Evolutionary conservation across 1,284 basidiomycete species (phyloP), one percentile per base, ranked within the genome.

Genomic region (Heimioporus punctisporus): DNA sequence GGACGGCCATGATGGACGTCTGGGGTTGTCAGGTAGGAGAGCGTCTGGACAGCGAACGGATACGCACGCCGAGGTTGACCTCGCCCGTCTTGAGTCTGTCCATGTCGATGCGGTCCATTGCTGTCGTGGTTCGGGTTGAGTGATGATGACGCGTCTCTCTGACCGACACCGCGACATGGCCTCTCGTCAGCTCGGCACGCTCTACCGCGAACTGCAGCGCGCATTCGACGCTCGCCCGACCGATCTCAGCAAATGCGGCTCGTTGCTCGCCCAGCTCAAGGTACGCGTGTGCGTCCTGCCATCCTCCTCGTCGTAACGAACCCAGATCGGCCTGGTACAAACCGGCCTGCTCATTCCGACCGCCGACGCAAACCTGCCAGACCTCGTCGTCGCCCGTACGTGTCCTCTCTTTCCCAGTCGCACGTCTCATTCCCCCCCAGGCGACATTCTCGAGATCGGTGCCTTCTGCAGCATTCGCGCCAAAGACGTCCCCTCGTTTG

Each of bases 1-100:
- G 93, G 60, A 99, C 97, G 51, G 97, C 97, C 97, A 99, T 99
- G 74, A 99, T 99, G 47, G 97, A 98, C 52, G 97, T 99, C 92
- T 96, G 56, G 50, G 39, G 34, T 47, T n/a, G 26, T 46, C 43
- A 42, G 50, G 44, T 51, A 10, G 49, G 48, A 19, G 17, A 49
- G 17, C n/a, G 46, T 43, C 41, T 25, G 14, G 46, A 0, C 19
- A 45, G 26, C 5, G 42, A 56, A 46, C 25, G 8, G 6, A 41
- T 50, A 81, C 93, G 61, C 74, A 97, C 95, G 62, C 95, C 95
- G 63, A 97, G 86, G 81, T 97, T 95, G 69, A 97, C 90, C 80
- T 97, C 95, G 62, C 95, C 95, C 52, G 82, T 80, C 78, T 97
- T 97, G 73, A 97, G 84, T 62, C 83, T 84, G 68, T 84, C 79